Evolutionary conservation across 192 early-diverging fungal genomes (phyloP).

Genomic region (Chytriomyces sp.): DNA sequence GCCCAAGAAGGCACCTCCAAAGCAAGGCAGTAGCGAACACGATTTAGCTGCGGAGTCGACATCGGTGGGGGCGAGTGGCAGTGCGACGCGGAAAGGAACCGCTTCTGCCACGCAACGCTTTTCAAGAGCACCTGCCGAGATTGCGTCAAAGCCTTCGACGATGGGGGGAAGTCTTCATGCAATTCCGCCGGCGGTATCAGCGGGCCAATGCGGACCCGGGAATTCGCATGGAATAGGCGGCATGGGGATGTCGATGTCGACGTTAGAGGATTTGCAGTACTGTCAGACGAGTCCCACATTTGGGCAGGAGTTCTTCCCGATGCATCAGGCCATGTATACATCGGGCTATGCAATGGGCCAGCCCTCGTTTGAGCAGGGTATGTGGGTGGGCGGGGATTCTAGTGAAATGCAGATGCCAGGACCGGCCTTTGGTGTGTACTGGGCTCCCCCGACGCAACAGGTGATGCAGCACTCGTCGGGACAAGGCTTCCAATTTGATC

Average conservation of each 20-base stretch:
- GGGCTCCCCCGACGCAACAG: neutral
- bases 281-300: neutral
- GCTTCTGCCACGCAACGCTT: too few relatives aligned
- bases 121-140: too few relatives aligned
- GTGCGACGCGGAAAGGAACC: too few relatives aligned
- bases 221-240: neutral
- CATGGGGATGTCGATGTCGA: slow-evolving; percentile 19
- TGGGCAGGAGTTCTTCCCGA: neutral
- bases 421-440: neutral
- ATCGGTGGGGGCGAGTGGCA: too few relatives aligned
- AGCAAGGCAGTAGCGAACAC: too few relatives aligned
- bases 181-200: neutral
- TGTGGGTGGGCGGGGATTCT: neutral
- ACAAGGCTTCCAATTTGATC: neutral
- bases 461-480: neutral
- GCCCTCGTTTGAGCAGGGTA: neutral
- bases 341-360: neutral
- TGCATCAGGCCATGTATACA: neutral
- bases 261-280: slow-evolving; percentile 23
- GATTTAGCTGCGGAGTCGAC: too few relatives aligned
- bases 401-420: neutral
- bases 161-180: neutral
- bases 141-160: too few relatives aligned
- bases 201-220: too few relatives aligned
- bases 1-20: slow-evolving; percentile 49